phyloP scores from a whole-genome alignment of 768 basidiomycete genomes.

The Artomyces pyxidatus region DNA sequence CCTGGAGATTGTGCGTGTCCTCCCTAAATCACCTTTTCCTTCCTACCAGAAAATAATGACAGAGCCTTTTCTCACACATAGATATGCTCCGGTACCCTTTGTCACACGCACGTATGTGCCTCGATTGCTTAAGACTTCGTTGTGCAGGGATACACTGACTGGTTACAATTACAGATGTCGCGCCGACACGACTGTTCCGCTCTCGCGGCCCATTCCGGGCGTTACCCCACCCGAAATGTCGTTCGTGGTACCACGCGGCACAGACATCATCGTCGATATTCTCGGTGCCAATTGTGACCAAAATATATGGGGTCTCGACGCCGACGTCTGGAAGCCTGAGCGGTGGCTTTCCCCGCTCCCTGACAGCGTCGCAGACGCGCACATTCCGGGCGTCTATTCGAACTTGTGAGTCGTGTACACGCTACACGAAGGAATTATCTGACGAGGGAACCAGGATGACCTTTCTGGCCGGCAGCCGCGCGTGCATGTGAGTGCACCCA shows the following conservation, averaged over 20 bases:
- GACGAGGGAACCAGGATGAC: background rate
- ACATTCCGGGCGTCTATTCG: conserved; percentile 27
- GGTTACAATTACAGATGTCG: too few relatives aligned
- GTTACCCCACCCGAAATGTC: too few relatives aligned
- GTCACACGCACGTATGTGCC: too few relatives aligned
- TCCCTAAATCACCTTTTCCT: too few relatives aligned
- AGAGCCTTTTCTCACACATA: too few relatives aligned
- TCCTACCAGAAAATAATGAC: too few relatives aligned
- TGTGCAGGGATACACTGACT: too few relatives aligned
- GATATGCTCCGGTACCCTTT: too few relatives aligned
- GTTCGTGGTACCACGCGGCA: conserved; percentile 22
- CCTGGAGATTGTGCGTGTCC: too few relatives aligned
- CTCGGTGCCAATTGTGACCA: conserved; percentile 23
- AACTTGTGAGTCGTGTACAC: conserved; percentile 15
- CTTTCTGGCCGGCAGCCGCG: background rate
- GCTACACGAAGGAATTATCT: background rate
- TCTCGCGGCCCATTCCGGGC: too few relatives aligned
- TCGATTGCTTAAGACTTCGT: too few relatives aligned
- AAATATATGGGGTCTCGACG: conserved; percentile 34
- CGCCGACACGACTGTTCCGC: too few relatives aligned
- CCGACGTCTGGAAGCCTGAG: conserved; percentile 35
- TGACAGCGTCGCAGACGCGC: conserved; percentile 17
- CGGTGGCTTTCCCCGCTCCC: conserved; percentile 28
- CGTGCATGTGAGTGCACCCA: conserved; percentile 1
- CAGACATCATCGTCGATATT: conserved; percentile 19